phyloP scores from a whole-genome alignment of 2,329 filamentous ascomycete species.

The Calonectria honghensis region DNA sequence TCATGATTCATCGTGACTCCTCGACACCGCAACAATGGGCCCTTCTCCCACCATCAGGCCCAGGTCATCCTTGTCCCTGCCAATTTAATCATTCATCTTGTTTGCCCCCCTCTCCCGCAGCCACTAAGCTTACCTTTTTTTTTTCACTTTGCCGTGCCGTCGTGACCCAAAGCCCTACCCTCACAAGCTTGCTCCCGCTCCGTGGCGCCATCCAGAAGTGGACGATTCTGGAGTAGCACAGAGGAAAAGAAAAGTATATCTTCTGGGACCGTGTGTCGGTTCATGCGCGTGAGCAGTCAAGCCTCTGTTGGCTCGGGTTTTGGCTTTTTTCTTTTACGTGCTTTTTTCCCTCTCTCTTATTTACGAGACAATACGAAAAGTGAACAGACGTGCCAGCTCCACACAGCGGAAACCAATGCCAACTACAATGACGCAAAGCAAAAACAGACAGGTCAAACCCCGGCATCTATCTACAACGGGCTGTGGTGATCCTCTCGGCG shows the following conservation, averaged over 20 bases:
- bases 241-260: neutral
- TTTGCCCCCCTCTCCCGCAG: neutral
- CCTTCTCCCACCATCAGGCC: constrained; percentile 14
- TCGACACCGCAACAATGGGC: constrained; percentile 24
- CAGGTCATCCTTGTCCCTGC: constrained; percentile 11
- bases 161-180: constrained; percentile 2
- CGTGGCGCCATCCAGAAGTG: neutral
- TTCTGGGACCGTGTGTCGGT: neutral
- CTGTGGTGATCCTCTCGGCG: constrained; percentile 12
- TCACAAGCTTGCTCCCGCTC: constrained; percentile 7
- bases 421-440: neutral
- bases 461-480: constrained; percentile 1
- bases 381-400: neutral
- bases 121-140: constrained; percentile 13
- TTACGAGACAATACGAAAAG: constrained; percentile 22
- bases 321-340: neutral
- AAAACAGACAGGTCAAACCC: neutral
- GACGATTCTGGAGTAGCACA: neutral
- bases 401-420: neutral
- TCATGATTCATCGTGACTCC: constrained; percentile 15
- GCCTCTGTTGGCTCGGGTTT: neutral
- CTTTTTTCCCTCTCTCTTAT: neutral
- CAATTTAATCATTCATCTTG: constrained; percentile 7
- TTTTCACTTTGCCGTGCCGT: neutral
- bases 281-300: constrained; percentile 4